Percentiles rank a stretch among this genome's conserved stretches.
Evolutionary conservation across 106 monocot species (phyloP).

Genomic region (Gastrodia elata): DNA sequence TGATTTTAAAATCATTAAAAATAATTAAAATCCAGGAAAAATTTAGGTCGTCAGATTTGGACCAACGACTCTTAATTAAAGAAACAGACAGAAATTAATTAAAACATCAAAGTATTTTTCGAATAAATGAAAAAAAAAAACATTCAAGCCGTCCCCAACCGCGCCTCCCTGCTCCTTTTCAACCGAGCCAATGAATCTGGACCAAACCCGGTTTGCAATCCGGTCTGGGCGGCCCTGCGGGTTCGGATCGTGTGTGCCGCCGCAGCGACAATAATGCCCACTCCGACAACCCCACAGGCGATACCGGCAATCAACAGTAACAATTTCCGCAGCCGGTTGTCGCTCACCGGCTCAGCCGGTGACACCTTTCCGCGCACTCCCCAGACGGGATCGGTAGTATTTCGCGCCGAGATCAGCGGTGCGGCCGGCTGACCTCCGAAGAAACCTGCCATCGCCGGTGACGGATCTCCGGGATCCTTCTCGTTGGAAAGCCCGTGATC

Average conservation of each 20-base stretch:
- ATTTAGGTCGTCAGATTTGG: too few relatives aligned
- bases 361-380: constrained; percentile 3
- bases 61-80: too few relatives aligned
- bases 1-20: too few relatives aligned
- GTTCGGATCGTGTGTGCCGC: constrained; percentile 3
- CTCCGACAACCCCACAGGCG: constrained; percentile 10
- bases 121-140: too few relatives aligned
- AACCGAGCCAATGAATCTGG: not conserved
- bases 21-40: too few relatives aligned
- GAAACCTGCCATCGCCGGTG: constrained; percentile 13
- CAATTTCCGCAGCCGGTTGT: not conserved
- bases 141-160: not conserved
- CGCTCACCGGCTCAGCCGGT: not conserved
- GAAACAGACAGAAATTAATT: too few relatives aligned
- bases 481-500: constrained; percentile 13
- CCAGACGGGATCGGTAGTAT: constrained; percentile 10
- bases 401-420: not conserved
- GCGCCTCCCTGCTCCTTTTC: not conserved
- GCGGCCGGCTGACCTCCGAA: constrained; percentile 8
- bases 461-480: constrained; percentile 3
- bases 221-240: not conserved
- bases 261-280: constrained; percentile 7
- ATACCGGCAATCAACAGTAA: constrained; percentile 12
- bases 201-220: not conserved
- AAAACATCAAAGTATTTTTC: too few relatives aligned